Evolutionary conservation across 129 eudicot genomes (phyloP).

Genomic region (Heracleum sosnowskyi): DNA sequence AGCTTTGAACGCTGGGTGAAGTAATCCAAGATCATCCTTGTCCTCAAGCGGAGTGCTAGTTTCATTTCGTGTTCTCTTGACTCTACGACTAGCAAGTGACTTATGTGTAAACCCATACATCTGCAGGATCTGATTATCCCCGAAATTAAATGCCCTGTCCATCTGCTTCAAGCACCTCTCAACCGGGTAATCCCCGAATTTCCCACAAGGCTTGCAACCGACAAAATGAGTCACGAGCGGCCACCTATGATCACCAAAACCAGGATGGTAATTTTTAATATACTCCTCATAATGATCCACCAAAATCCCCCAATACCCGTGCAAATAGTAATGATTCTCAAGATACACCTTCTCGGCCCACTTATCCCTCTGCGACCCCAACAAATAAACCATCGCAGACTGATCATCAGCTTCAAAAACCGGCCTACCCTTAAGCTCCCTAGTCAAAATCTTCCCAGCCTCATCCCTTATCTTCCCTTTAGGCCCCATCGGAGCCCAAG

Average conservation of each 20-base stretch:
- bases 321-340: slow-evolving; percentile 74
- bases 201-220: slow-evolving; percentile 93
- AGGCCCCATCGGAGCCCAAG: slow-evolving; percentile 94
- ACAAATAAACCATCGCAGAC: slow-evolving; percentile 82
- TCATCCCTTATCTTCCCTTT: slow-evolving; percentile 74
- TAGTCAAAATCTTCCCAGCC: slow-evolving; percentile 70
- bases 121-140: slow-evolving; percentile 84
- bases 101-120: slow-evolving; percentile 85
- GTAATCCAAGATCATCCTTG: slow-evolving; percentile 70
- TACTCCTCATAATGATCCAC: slow-evolving; percentile 81
- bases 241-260: slow-evolving; percentile 90
- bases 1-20: slow-evolving; percentile 76
- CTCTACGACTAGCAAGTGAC: slow-evolving; percentile 71
- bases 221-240: slow-evolving; percentile 94
- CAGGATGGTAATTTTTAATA: slow-evolving; percentile 72
- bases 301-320: slow-evolving; percentile 93
- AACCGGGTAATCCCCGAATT: slow-evolving; percentile 81
- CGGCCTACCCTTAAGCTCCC: slow-evolving; percentile 70
- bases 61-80: slow-evolving; percentile 55
- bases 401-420: slow-evolving; percentile 98
- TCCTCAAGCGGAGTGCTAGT: slow-evolving; percentile 69
- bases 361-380: slow-evolving; percentile 58
- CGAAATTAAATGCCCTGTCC: slow-evolving; percentile 85
- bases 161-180: slow-evolving; percentile 93
- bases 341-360: slow-evolving; percentile 83